Evolutionary conservation across 257 asterid genomes (phyloP), one percentile per base, ranked within the genome.

Genomic region (Buddleja alternifolia): DNA sequence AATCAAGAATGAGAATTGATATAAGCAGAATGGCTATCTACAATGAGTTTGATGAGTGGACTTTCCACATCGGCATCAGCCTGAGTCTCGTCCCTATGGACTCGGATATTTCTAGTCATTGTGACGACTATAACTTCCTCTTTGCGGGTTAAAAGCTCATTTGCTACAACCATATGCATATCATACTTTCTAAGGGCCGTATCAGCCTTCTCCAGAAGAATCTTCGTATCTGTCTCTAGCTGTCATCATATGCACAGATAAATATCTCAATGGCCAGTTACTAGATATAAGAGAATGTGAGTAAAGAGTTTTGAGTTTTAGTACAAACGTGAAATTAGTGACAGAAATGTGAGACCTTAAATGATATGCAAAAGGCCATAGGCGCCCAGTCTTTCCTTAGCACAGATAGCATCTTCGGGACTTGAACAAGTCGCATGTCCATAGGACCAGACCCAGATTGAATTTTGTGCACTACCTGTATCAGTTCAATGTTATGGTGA

Each of bases 311-410:
- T 19, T 12, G 36, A 52, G 7, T 47, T 19, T 16, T 9, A 39
- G 5, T 16, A 3, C 45, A 51, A 61, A 60, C 10, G 46, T 11
- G 52, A 52, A 12, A 47, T 10, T 6, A n/a, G 19, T 21, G 10
- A 29, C 20, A 73, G 7, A 60, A 50, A 61, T 10, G 62, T 71
- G 29, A n/a, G n/a, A 89, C 99, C 96, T 94, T 94, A 53, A 94
- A 94, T 12, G 99, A 94, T 74, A 91, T 86, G 81, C 99, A 94
- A 67, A 91, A 94, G 71, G 99, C 90, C 52, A 7, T 63, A 8
- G 99, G 97, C 8, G 97, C 97, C 99, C 99, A 94, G 29, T 86
- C 93, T 72, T 67, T 89, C 77, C 97, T 77, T 61, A 91, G 83
- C 75, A 87, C 88, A 9, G 87, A 83, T 69, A 94, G 91, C 99